phyloP scores from a whole-genome alignment of 2,329 filamentous ascomycete genomes.

The Monilinia fructigena region DNA sequence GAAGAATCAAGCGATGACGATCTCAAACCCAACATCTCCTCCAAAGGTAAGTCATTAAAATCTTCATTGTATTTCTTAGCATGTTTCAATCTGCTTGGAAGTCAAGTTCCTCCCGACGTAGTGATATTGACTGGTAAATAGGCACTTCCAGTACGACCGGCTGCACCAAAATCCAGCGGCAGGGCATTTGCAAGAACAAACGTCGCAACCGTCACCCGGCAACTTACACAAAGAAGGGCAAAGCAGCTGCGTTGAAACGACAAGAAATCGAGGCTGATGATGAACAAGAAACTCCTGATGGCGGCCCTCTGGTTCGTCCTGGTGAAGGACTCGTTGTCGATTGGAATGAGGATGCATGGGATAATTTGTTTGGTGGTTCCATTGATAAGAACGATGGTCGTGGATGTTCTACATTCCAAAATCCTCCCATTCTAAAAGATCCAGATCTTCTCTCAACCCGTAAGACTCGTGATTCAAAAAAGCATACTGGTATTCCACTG shows the following conservation, averaged over 20 bases:
- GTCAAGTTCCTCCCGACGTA: neutral
- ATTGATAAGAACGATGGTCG: constrained; percentile 39
- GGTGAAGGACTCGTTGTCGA: constrained; percentile 86
- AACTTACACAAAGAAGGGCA: constrained; percentile 44
- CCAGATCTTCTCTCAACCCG: constrained; percentile 64
- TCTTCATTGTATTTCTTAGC: neutral
- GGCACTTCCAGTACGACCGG: constrained; percentile 39
- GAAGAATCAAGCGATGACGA: constrained; percentile 57
- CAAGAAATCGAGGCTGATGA: constrained; percentile 23
- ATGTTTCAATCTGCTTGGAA: neutral
- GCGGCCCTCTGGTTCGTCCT: constrained; percentile 69
- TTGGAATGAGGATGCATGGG: constrained; percentile 71
- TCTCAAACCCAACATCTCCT: constrained; percentile 11
- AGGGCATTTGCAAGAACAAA: constrained; percentile 38
- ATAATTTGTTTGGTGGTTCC: constrained; percentile 62
- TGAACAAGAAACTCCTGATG: constrained; percentile 42
- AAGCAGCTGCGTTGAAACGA: constrained; percentile 31
- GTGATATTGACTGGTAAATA: constrained; percentile 35
- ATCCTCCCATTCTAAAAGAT: constrained; percentile 52
- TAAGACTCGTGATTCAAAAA: constrained; percentile 61
- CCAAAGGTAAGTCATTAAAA: constrained; percentile 11
- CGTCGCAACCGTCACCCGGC: constrained; percentile 37
- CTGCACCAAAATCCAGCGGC: constrained; percentile 30
- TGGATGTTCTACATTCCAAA: constrained; percentile 58
- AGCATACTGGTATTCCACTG: constrained; percentile 74